These are phyloP conservation scores for Hamiltosporidium tvaerminnensis DNA, from an alignment of 371 early-diverging fungal genomes.

Conservation along the genomic window DNA sequence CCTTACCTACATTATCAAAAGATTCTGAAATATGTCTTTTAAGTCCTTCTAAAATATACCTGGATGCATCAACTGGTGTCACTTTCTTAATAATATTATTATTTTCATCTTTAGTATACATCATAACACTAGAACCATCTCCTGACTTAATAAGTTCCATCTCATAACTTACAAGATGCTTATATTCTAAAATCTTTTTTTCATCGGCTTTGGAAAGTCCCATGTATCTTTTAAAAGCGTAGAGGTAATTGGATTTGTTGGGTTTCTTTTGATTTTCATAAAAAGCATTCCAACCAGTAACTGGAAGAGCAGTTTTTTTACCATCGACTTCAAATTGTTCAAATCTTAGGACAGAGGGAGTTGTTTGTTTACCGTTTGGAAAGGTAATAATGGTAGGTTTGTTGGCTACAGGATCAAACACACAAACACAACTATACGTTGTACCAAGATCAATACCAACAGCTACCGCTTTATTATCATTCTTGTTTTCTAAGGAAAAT, in stretches of 20 bases:
- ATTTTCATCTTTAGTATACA: conserved; percentile 1
- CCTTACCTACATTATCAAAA: conserved; percentile 4
- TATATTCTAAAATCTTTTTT: neutral
- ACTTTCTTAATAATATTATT: neutral
- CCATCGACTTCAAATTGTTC: neutral
- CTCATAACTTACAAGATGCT: neutral
- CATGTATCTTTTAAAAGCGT: conserved; percentile 27
- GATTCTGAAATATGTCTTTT: neutral
- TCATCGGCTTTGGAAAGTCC: neutral
- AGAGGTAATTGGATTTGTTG: conserved; percentile 5
- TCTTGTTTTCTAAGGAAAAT: too few species aligned
- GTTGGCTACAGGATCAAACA: conserved; percentile 4
- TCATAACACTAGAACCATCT: conserved; percentile 10
- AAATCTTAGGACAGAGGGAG: conserved; percentile 6
- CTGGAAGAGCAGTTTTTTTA: neutral
- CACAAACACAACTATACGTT: conserved; percentile 40
- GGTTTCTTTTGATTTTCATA: conserved; percentile 3
- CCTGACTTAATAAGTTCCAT: conserved; percentile 26
- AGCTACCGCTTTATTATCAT: conserved; percentile 18
- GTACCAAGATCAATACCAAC: conserved; percentile 48
- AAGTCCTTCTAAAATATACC: conserved; percentile 1
- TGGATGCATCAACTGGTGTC: conserved; percentile 10
- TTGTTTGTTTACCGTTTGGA: neutral
- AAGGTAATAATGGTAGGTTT: neutral
- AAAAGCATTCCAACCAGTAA: conserved; percentile 10